Evolutionary conservation across 2,329 filamentous ascomycete species (phyloP).

Genomic region (Mollisia scopiformis): DNA sequence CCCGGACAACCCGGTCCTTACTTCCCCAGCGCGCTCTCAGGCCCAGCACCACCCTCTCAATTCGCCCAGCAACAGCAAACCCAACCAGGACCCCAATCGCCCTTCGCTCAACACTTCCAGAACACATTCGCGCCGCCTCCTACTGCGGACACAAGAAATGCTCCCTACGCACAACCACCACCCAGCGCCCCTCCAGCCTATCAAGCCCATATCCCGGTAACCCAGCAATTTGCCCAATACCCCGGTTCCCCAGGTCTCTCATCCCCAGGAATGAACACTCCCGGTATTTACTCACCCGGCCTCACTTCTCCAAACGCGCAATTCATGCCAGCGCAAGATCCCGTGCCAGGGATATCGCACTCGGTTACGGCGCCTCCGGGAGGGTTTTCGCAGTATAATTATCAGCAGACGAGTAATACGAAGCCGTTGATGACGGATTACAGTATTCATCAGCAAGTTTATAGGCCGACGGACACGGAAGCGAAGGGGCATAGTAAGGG

Average conservation of each 20-base stretch:
- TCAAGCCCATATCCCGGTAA: slow-evolving; percentile 27
- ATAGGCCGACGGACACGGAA: slow-evolving; percentile 69
- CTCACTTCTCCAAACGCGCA: neutral
- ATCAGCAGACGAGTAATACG: slow-evolving; percentile 37
- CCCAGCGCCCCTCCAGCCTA: slow-evolving; percentile 9
- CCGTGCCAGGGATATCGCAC: neutral
- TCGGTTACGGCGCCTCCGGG: slow-evolving; percentile 45
- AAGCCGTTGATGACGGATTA: slow-evolving; percentile 51
- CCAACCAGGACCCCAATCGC: slow-evolving; percentile 25
- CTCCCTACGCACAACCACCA: slow-evolving; percentile 11
- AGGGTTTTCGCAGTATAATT: slow-evolving; percentile 60
- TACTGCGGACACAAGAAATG: slow-evolving; percentile 14
- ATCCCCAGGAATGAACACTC: slow-evolving; percentile 39
- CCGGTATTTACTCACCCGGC: slow-evolving; percentile 42
- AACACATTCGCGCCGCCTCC: slow-evolving; percentile 32
- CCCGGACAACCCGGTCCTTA: slow-evolving; percentile 24
- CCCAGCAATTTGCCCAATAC: slow-evolving; percentile 50
- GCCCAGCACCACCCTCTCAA: slow-evolving; percentile 20
- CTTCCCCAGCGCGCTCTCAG: slow-evolving; percentile 42
- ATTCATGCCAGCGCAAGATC: slow-evolving; percentile 4
- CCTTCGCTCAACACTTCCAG: slow-evolving; percentile 29
- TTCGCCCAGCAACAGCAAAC: slow-evolving; percentile 9
- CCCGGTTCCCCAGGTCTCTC: slow-evolving; percentile 47
- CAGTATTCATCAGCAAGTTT: slow-evolving; percentile 68
- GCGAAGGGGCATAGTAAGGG: slow-evolving; percentile 40